Percentiles rank a stretch among this genome's conserved stretches.
Evolutionary conservation across 306 rosid species (phyloP).

Genomic region (Inga leiocalycina): DNA sequence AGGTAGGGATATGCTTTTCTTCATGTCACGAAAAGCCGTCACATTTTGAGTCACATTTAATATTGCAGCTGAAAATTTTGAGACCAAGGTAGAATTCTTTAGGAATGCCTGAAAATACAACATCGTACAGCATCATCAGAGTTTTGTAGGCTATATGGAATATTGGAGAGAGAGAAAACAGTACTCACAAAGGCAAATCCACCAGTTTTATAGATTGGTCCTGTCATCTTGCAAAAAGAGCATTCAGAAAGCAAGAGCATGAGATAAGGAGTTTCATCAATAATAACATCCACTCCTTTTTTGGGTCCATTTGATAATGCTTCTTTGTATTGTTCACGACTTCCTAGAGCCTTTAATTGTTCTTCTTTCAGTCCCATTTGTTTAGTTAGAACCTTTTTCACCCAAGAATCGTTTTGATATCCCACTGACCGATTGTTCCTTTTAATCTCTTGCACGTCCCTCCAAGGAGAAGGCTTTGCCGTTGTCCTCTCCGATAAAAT

Average conservation of each 20-base stretch:
- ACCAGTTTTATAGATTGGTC: too few relatives aligned
- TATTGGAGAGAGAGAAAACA: too few relatives aligned
- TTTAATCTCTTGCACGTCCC: slow-evolving; percentile 26
- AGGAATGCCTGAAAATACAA: too few relatives aligned
- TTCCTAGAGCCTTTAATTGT: not conserved
- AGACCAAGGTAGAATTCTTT: too few relatives aligned
- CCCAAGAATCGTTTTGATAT: not conserved
- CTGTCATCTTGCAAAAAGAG: not conserved
- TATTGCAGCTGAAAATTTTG: too few relatives aligned
- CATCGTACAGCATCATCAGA: too few relatives aligned
- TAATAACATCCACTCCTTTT: not conserved
- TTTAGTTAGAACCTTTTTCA: not conserved
- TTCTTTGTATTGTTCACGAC: not conserved
- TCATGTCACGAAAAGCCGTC: too few relatives aligned
- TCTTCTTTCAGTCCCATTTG: not conserved
- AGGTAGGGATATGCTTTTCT: too few relatives aligned
- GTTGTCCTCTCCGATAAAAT: not conserved
- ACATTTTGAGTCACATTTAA: too few relatives aligned
- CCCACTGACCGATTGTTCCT: not conserved
- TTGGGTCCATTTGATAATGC: not conserved
- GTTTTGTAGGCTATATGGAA: too few relatives aligned
- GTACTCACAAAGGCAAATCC: too few relatives aligned
- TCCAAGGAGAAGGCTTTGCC: slow-evolving; percentile 27
- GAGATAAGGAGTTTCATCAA: too few relatives aligned
- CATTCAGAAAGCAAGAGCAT: slow-evolving; percentile 37